phyloP scores from a whole-genome alignment of 257 asterid species.

The Fraxinus americana region DNA sequence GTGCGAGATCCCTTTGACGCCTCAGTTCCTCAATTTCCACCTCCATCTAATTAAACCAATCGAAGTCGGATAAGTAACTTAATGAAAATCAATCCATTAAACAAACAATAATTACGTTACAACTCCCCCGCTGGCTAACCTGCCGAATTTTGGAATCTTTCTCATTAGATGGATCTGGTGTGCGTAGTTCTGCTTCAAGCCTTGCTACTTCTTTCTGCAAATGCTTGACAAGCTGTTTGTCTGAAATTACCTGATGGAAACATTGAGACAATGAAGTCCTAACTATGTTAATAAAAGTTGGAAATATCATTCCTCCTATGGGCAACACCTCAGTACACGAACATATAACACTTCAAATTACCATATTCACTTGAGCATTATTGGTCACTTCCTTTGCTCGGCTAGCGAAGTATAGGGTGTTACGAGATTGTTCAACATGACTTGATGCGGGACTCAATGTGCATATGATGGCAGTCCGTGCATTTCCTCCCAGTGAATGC shows the following conservation, averaged over 20 bases:
- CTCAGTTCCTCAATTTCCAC: slow-evolving; percentile 87
- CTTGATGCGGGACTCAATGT: slow-evolving; percentile 93
- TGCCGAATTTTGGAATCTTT: slow-evolving; percentile 72
- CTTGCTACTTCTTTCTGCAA: slow-evolving; percentile 96
- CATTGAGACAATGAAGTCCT: neutral
- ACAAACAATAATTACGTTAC: slow-evolving; percentile 6
- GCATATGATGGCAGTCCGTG: slow-evolving; percentile 97
- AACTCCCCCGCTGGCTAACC: slow-evolving; percentile 46
- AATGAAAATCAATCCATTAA: neutral
- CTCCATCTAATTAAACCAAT: slow-evolving; percentile 65
- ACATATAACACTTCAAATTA: slow-evolving; percentile 28
- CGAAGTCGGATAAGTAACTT: slow-evolving; percentile 21
- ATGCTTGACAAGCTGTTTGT: slow-evolving; percentile 93
- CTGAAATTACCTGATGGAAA: slow-evolving; percentile 73
- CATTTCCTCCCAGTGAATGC: slow-evolving; percentile 97
- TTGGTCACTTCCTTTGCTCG: slow-evolving; percentile 97
- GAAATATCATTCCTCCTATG: neutral
- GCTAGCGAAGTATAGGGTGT: slow-evolving; percentile 87
- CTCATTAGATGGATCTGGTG: slow-evolving; percentile 78
- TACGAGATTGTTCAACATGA: slow-evolving; percentile 91
- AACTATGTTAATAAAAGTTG: neutral
- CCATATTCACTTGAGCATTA: slow-evolving; percentile 95
- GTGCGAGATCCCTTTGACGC: slow-evolving; percentile 92
- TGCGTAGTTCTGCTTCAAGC: slow-evolving; percentile 82
- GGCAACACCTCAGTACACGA: neutral